A percentile compares a stretch with the other conserved stretches of the same genome.
Evolutionary conservation across 208 protist species (phyloP).

Genomic region (Porcisia hertigi): DNA sequence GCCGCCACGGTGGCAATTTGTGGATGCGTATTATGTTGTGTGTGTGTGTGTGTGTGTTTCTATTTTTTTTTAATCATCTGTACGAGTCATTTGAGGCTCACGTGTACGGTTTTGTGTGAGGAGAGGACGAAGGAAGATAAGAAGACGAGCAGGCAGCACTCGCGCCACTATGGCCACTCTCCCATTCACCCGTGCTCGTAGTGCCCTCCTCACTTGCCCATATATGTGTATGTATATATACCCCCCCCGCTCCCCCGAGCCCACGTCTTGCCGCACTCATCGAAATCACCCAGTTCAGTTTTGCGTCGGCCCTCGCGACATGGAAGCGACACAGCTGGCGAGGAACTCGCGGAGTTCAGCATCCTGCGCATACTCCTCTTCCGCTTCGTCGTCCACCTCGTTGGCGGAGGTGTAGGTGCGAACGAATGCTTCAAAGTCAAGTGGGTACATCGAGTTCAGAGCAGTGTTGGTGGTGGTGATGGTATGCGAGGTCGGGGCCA

Average conservation of each 20-base stretch:
- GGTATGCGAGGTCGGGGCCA: not conserved
- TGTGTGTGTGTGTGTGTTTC: not conserved
- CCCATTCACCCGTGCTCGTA: not conserved
- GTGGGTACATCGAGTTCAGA: constrained; percentile 47
- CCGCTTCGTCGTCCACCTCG: constrained; percentile 27
- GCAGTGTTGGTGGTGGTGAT: constrained; percentile 3
- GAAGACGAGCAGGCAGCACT: no score
- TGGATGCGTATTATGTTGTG: constrained; percentile 10
- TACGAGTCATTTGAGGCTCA: not conserved
- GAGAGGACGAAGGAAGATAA: no score
- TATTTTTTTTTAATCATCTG: not conserved
- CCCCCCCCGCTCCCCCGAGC: not conserved
- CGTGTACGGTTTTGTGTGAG: not conserved
- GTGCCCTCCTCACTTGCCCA: not conserved
- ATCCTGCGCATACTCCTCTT: constrained; percentile 38
- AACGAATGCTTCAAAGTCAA: constrained; percentile 68
- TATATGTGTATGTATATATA: no score
- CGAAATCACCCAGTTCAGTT: constrained; percentile 7
- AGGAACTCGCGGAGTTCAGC: constrained; percentile 67
- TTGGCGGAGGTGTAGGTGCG: constrained; percentile 18
- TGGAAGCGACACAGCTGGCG: constrained; percentile 51
- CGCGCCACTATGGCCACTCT: not conserved
- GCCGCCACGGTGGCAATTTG: not conserved
- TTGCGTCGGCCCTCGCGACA: constrained; percentile 15
- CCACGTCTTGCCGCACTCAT: not conserved